Conservation (phyloP, 306 rosid species). For the Prinsepia uniflora region DNA sequence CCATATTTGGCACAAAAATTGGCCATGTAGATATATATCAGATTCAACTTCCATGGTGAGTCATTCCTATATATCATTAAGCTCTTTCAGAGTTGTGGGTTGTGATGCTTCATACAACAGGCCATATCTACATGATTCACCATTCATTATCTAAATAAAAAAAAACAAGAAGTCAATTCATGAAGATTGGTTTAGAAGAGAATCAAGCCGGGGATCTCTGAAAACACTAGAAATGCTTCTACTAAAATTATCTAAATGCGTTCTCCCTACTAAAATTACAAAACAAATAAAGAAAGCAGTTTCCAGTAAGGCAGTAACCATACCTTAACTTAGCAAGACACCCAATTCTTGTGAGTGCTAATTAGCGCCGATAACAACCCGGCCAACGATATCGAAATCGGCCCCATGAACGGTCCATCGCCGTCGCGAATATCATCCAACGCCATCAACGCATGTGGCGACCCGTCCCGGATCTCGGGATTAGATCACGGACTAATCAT, state of each 20-base stretch:
- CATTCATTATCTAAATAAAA: not conserved
- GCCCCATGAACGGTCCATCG: constrained; percentile 46
- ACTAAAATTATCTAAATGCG: too few species aligned
- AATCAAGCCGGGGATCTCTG: too few species aligned
- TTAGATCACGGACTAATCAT: too few species aligned
- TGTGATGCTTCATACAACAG: not conserved
- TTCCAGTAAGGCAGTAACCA: not conserved
- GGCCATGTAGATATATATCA: too few species aligned
- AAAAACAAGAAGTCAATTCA: not conserved
- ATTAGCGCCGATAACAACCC: constrained; percentile 78
- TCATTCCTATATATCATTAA: not conserved
- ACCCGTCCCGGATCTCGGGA: too few species aligned
- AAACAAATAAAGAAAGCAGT: not conserved
- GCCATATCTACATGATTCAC: not conserved
- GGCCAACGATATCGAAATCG: constrained; percentile 51
- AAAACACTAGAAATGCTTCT: too few species aligned
- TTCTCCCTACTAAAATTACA: too few species aligned
- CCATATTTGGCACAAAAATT: too few species aligned
- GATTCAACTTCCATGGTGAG: too few species aligned
- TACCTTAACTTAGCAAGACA: constrained; percentile 55
- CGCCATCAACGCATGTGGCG: constrained; percentile 73
- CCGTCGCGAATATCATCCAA: constrained; percentile 73
- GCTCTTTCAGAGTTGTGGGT: too few species aligned
- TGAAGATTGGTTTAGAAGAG: not conserved
- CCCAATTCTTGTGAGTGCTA: constrained; percentile 89